Evolutionary conservation across 2,329 filamentous ascomycete genomes (phyloP), one percentile per base, ranked within the genome.

Genomic region (Paecilomyces variotii): DNA sequence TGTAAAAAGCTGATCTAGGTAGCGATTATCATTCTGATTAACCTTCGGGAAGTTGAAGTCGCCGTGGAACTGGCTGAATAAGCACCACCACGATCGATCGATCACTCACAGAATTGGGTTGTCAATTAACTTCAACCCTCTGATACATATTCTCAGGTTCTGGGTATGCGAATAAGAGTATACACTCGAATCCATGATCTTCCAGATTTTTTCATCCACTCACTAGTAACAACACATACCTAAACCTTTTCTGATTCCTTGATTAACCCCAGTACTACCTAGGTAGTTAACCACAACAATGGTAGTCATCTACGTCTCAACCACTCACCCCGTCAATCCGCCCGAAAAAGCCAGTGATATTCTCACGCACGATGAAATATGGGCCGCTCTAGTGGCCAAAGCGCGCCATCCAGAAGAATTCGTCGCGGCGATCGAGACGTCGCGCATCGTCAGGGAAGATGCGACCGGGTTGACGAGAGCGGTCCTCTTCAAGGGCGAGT

Each of bases 361-460:
- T 39, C 72, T 80, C 56, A 77, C 64, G 56, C 63, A 62, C 25
- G 50, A 63, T 4, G 73, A 76, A 61, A 61, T 79, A 60, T 80
- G 77, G 76, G 66, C 69, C 4, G 78, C 77, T 12, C 71, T 81
- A 11, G 73, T 78, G 59, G 70, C 73, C 60, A 80, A 80, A 65
- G 75, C 79, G 61, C 74, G 75, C 3, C 68, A 71, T 58, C 75
- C 77, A 4, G 69, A 79, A 50, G 75, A 78, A 57, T 81, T 80
- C 61, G 76, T 80, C 0, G 71, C 75, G 0, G 70, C 75, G 2
- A 80, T 80, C 58, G 63, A 64, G 10, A 64, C 59, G n/a, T 78
- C 74, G 61, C 67, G 72, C 27, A 75, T 80, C 0, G 52, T 79
- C 0, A 62, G 68, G 14, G 78, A 79, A 34, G 68, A 71, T 19